Conservation (phyloP, 2,329 filamentous ascomycete genomes). For the Rutstroemia sp. region DNA sequence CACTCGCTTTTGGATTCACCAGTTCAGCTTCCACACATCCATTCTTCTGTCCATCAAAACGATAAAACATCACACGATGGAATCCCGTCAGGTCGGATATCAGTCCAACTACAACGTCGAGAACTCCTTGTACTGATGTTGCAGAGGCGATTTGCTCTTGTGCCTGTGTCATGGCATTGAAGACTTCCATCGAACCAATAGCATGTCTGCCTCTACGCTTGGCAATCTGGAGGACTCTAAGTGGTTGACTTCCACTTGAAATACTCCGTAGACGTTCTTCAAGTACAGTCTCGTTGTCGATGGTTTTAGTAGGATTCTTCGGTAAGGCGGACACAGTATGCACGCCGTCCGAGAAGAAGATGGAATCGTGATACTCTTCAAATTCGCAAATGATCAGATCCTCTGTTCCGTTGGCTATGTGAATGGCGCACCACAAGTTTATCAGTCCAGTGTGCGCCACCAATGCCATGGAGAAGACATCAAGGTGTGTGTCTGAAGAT, state of each 20-base stretch:
- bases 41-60: conserved; percentile 57
- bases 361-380: conserved; percentile 71
- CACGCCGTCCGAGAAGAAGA: conserved; percentile 37
- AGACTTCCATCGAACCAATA: conserved; percentile 72
- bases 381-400: conserved; percentile 81
- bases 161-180: conserved; percentile 86
- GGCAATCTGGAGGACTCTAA: conserved; percentile 69
- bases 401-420: conserved; percentile 50
- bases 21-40: conserved; percentile 75
- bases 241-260: conserved; percentile 63
- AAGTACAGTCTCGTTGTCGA: conserved; percentile 62
- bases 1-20: conserved; percentile 72
- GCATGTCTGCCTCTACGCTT: conserved; percentile 56
- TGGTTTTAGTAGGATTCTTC: conserved; percentile 62
- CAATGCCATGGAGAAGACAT: conserved; percentile 71
- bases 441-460: conserved; percentile 5
- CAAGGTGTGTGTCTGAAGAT: conserved; percentile 62
- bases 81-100: conserved; percentile 87
- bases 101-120: conserved; percentile 77
- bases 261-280: conserved; percentile 73
- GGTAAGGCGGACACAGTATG: conserved; percentile 31
- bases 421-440: conserved; percentile 5
- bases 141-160: conserved; percentile 78
- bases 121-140: conserved; percentile 60
- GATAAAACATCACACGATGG: conserved; percentile 87